Evolutionary conservation across 306 rosid genomes (phyloP).

Genomic region (Corylus heterophylla): DNA sequence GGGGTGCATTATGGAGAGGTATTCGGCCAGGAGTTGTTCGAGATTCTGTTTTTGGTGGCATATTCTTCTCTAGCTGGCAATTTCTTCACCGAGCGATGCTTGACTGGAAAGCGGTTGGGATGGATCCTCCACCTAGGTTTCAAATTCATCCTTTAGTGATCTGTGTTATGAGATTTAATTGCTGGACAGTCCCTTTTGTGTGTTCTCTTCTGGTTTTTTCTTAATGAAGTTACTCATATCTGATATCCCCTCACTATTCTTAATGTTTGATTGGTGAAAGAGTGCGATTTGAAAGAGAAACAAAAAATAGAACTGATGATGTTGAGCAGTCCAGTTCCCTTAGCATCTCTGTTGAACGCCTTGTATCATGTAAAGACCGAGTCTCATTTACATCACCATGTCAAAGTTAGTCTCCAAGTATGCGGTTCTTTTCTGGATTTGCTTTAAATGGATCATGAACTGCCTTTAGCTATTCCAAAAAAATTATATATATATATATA

Average conservation of each 20-base stretch:
- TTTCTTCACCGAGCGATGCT: constrained; percentile 74
- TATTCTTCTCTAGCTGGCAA: constrained; percentile 90
- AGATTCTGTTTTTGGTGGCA: constrained; percentile 82
- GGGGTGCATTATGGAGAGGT: constrained; percentile 84
- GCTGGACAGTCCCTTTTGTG: constrained; percentile 16
- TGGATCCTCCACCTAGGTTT: constrained; percentile 86
- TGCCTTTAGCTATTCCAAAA: not conserved
- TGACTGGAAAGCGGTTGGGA: constrained; percentile 85
- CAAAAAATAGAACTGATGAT: constrained; percentile 21
- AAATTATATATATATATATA: no score
- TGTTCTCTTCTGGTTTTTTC: constrained; percentile 1
- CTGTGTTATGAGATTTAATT: constrained; percentile 13
- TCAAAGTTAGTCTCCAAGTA: not conserved
- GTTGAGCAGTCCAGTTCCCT: constrained; percentile 4
- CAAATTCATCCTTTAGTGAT: constrained; percentile 23
- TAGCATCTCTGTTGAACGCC: not conserved
- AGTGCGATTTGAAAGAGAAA: constrained; percentile 13
- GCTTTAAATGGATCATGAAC: not conserved
- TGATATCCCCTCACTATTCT: not conserved
- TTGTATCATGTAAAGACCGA: not conserved
- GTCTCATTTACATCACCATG: not conserved
- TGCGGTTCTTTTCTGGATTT: not conserved
- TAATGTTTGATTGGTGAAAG: not conserved
- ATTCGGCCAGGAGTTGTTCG: constrained; percentile 74
- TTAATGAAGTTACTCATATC: constrained; percentile 4